Evolutionary conservation across 306 rosid genomes (phyloP), one percentile per base, ranked within the genome.

Genomic region (Boehmeria nivea): DNA sequence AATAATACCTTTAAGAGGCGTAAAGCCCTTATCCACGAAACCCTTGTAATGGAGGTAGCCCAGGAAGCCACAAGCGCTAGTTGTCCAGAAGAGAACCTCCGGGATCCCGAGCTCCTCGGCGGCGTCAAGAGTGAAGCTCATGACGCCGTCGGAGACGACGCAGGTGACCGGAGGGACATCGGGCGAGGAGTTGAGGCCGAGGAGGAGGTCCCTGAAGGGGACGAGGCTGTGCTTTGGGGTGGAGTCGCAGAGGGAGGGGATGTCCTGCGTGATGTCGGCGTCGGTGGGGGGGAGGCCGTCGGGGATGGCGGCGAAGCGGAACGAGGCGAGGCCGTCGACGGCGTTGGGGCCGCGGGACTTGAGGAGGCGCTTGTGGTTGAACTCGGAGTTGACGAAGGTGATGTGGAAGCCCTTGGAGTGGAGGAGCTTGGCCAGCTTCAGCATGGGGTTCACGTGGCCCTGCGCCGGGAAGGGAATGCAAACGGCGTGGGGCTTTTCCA

Each of bases 321-420:
- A 75, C 4, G 70, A 56, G 6, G 74, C 70, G n/a, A 71, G 61
- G 21, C 74, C 77, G 12, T 70, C 45, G 16, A 70, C 63, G 18
- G 81, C 16, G 7, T 46, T 1, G 48, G 72, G 54, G 0, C 73
- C 76, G 8, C 52, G 54, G 16, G 81, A 70, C 10, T 38, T 66
- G 36, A 71, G 73, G 38, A 76, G 71, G 34, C 81, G 81, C 1
- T 28, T 46, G 44, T 67, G 81, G 77, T 76, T 76, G 65, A 10
- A 71, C 52, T 76, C 68, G 3, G 71, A 57, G 81, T 66, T 57
- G 23, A 76, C 74, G n/a, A 76, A 67, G 57, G 81, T 76, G 43
- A 76, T 43, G 56, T 76, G 77, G 21, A 71, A 71, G 61, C 81
- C 77, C 28, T 48, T 54, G 46, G 13, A 52, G 44, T 76, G 77